Evolutionary conservation across 2,329 filamentous ascomycete genomes (phyloP), one percentile per base, ranked within the genome.

Genomic region (Trichoderma guizhouense): DNA sequence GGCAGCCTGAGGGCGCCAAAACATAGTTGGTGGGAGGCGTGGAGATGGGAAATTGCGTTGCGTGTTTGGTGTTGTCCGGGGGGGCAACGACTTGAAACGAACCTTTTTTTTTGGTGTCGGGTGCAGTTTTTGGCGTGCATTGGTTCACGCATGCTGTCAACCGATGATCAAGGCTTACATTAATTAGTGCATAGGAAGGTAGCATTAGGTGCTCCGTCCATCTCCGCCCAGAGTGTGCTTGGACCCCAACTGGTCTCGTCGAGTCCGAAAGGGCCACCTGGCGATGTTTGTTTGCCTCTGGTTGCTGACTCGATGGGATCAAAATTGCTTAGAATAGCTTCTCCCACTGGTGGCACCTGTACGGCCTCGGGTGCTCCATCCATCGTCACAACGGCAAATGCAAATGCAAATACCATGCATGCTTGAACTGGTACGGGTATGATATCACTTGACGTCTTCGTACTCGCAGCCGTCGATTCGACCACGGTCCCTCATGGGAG

Each of bases 31-130:
- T 68, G 71, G 67, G 57, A 62, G 72, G 36, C 71, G 72, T 73
- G 72, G 61, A 71, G 72, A 72, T 72, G 73, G 69, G 76, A 78
- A 78, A 78, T 78, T 78, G 76, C 77, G 76, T 72, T 74, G 73
- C 72, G 72, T 63, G 63, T 62, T 63, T 68, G 71, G 63, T 69
- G 71, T 71, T 68, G 71, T 72, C 64, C 60, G 63, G 71, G 70
- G 70, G 69, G 69, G 53, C 28, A 53, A 60, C 60, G 26, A 65
- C 60, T 65, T 73, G 72, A 72, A 72, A 69, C 72, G 69, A 39
- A 66, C 28, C 65, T 68, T 71, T 60, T 64, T 61, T 61, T 64
- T 60, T 24, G 32, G 43, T 51, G 43, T 51, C 43, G 65, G 39
- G 51, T 51, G 43, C 39, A 12, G 2, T 51, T 28, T 57, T 43